Evolutionary conservation across 2,329 filamentous ascomycete genomes (phyloP).

Genomic region (Fusarium robinianum): DNA sequence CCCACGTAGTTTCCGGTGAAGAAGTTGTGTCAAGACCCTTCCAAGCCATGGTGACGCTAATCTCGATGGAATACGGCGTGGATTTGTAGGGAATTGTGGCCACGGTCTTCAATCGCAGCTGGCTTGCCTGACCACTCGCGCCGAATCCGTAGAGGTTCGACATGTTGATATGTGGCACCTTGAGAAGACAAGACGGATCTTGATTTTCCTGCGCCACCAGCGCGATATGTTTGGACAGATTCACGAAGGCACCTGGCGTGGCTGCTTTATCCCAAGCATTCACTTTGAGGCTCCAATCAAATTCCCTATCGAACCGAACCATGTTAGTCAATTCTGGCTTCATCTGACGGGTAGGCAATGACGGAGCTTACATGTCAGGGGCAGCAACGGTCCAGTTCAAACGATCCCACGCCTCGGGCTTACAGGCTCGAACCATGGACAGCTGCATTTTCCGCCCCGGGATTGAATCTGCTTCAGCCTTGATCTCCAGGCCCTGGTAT

Average conservation of each 20-base stretch:
- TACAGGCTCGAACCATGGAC: slow-evolving; percentile 29
- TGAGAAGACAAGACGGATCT: slow-evolving; percentile 9
- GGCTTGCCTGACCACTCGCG: slow-evolving; percentile 14
- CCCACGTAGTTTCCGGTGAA: slow-evolving; percentile 36
- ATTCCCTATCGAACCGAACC: slow-evolving; percentile 27
- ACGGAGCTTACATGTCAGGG: slow-evolving; percentile 45
- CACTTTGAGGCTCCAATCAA: slow-evolving; percentile 44
- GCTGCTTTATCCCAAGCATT: slow-evolving; percentile 32
- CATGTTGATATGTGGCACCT: slow-evolving; percentile 18
- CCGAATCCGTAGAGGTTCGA: slow-evolving; percentile 11
- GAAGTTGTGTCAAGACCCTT: slow-evolving; percentile 17
- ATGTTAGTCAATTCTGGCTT: slow-evolving; percentile 10
- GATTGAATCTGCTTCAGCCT: slow-evolving; percentile 21
- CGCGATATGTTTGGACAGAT: slow-evolving; percentile 30
- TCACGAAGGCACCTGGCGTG: slow-evolving; percentile 22
- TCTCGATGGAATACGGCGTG: slow-evolving; percentile 42
- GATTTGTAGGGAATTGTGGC: slow-evolving; percentile 37
- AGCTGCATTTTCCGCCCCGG: slow-evolving; percentile 21
- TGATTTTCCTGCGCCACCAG: slow-evolving; percentile 17
- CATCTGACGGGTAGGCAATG: background rate
- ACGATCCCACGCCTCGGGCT: slow-evolving; percentile 28
- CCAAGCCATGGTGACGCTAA: slow-evolving; percentile 40
- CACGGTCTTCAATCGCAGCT: slow-evolving; percentile 36
- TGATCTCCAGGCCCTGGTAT: slow-evolving; percentile 27
- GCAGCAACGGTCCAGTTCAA: slow-evolving; percentile 42